Percentiles rank a stretch among this genome's conserved stretches.
Conservation (phyloP, 1,139 yeast species). For the Lodderomyces theae region DNA sequence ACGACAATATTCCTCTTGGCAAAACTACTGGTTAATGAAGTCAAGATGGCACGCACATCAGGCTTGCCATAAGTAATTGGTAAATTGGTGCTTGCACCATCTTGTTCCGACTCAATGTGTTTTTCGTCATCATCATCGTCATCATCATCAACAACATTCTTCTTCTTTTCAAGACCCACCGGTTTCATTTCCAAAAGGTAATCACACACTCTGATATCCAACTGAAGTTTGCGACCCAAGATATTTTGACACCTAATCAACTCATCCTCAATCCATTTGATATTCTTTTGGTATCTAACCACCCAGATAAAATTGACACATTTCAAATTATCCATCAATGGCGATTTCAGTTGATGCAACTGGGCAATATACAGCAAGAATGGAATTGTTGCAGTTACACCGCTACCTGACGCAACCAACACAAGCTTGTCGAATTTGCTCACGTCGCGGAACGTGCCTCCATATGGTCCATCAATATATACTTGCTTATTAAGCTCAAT, state of each 20-base stretch:
- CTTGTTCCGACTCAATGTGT: constrained; percentile 2
- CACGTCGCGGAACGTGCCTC: constrained; percentile 53
- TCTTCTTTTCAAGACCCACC: too few relatives aligned
- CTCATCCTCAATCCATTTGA: constrained; percentile 49
- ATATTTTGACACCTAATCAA: constrained; percentile 26
- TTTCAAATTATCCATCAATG: constrained; percentile 15
- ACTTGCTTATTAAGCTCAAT: constrained; percentile 30
- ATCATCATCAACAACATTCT: too few relatives aligned
- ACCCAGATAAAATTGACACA: constrained; percentile 51
- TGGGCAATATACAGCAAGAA: constrained; percentile 28
- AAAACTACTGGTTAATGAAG: constrained; percentile 21
- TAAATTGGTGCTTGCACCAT: constrained; percentile 11
- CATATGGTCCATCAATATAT: constrained; percentile 63
- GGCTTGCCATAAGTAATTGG: constrained; percentile 35
- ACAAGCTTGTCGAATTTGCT: constrained; percentile 48
- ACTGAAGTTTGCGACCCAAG: constrained; percentile 24
- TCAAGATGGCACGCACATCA: constrained; percentile 21
- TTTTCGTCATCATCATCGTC: constrained; percentile 13
- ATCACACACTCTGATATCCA: constrained; percentile 26
- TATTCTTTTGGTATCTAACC: constrained; percentile 31
- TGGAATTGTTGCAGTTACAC: constrained; percentile 55
- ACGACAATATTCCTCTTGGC: constrained; percentile 45
- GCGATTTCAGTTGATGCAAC: constrained; percentile 10
- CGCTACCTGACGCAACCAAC: constrained; percentile 51
- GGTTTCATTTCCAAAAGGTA: constrained; percentile 7